Evolutionary conservation across 306 rosid genomes (phyloP).

Genomic region (Cucumis hystrix): DNA sequence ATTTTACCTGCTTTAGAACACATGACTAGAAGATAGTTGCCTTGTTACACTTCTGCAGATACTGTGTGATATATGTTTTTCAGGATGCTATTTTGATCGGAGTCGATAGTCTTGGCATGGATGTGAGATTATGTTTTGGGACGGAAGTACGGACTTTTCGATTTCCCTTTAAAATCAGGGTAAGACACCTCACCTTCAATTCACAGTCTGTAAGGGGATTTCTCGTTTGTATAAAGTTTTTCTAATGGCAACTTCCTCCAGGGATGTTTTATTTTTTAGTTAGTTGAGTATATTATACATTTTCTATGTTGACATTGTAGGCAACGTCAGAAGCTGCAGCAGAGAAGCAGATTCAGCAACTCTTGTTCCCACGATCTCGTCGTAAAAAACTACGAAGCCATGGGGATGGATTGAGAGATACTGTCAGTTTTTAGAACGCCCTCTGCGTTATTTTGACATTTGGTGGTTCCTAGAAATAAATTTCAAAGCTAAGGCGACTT

Average conservation of each 20-base stretch:
- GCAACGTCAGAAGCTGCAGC: slow-evolving; percentile 55
- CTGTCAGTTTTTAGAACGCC: slow-evolving; percentile 10
- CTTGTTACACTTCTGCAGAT: neutral
- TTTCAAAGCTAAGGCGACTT: neutral
- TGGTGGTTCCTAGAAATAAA: neutral
- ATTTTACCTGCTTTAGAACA: neutral
- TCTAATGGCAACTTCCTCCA: neutral
- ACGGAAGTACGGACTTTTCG: slow-evolving; percentile 66
- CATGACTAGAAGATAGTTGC: neutral
- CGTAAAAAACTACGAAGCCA: slow-evolving; percentile 43
- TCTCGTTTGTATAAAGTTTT: neutral
- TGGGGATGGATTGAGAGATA: slow-evolving; percentile 20
- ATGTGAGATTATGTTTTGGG: slow-evolving; percentile 62
- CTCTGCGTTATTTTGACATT: neutral
- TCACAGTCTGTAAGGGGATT: neutral
- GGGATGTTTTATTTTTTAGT: neutral
- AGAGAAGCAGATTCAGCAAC: slow-evolving; percentile 77
- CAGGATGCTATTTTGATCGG: slow-evolving; percentile 83
- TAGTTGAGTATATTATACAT: neutral
- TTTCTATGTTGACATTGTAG: slow-evolving; percentile 27
- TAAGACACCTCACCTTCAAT: slow-evolving; percentile 15
- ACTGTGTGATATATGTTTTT: slow-evolving; percentile 11
- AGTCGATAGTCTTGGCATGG: slow-evolving; percentile 87
- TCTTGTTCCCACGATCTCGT: slow-evolving; percentile 55
- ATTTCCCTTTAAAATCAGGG: slow-evolving; percentile 77